phyloP scores from a whole-genome alignment of 805 yeast species.

The Candida sphagnicola region DNA sequence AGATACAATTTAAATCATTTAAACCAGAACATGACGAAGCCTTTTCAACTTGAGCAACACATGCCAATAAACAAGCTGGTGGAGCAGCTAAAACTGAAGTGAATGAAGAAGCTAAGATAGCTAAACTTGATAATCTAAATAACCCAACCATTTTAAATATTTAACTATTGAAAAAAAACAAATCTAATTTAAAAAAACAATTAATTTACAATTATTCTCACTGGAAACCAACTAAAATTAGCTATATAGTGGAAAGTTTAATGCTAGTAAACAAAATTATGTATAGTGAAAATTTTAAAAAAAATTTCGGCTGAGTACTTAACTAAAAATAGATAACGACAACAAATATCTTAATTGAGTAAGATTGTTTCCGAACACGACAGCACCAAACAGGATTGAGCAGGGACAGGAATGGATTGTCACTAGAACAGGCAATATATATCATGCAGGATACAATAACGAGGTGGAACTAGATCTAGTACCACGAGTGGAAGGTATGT shows the following conservation, averaged over 20 bases:
- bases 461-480: no score
- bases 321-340: conserved; percentile 3
- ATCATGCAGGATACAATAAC: no score
- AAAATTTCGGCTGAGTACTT: conserved; percentile 4
- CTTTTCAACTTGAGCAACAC: conserved; percentile 70
- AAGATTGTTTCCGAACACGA: not conserved
- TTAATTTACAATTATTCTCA: not conserved
- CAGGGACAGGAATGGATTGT: not conserved
- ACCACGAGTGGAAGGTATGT: no score
- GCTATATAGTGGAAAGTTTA: not conserved
- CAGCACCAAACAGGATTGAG: not conserved
- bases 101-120: conserved; percentile 37
- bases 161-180: not conserved
- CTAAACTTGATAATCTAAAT: conserved; percentile 17
- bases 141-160: not conserved
- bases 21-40: conserved; percentile 54
- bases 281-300: not conserved
- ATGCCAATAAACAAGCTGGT: conserved; percentile 89
- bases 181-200: not conserved
- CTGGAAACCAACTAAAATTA: not conserved
- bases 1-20: conserved; percentile 65
- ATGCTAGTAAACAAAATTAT: not conserved
- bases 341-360: not conserved
- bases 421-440: no score
- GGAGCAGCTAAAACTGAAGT: conserved; percentile 63